A percentile compares a stretch with the other conserved stretches of the same genome.
Evolutionary conservation across 495 filamentous ascomycete species (phyloP).

Genomic region (Penicillium ucsense): DNA sequence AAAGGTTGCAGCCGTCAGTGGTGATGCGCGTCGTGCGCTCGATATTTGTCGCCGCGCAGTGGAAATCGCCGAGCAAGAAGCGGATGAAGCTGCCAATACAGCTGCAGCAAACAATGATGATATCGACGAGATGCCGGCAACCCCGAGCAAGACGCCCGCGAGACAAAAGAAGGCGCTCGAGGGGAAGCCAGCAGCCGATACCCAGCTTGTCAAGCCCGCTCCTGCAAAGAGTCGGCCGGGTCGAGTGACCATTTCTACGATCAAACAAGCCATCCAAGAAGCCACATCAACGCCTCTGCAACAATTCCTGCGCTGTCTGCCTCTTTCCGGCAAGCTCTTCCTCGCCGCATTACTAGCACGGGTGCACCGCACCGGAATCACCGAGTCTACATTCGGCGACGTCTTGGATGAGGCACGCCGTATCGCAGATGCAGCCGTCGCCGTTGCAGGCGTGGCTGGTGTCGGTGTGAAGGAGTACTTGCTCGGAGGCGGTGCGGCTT

Average conservation of each 20-base stretch:
- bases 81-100: slow-evolving; percentile 32
- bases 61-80: slow-evolving; percentile 76
- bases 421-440: slow-evolving; percentile 49
- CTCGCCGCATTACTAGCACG: slow-evolving; percentile 71
- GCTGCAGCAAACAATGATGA: slow-evolving; percentile 16
- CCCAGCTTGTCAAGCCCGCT: slow-evolving; percentile 9
- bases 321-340: slow-evolving; percentile 74
- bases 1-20: slow-evolving; percentile 93
- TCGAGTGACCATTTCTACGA: slow-evolving; percentile 79
- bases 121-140: slow-evolving; percentile 29
- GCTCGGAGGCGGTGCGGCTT: slow-evolving; percentile 29
- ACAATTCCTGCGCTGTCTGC: slow-evolving; percentile 70
- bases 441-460: slow-evolving; percentile 32
- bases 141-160: slow-evolving; percentile 36
- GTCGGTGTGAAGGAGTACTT: slow-evolving; percentile 33
- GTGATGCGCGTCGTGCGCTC: slow-evolving; percentile 83
- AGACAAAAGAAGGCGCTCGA: slow-evolving; percentile 21
- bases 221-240: slow-evolving; percentile 29
- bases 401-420: slow-evolving; percentile 82
- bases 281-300: slow-evolving; percentile 88
- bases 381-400: slow-evolving; percentile 82
- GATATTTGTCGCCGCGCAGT: slow-evolving; percentile 96
- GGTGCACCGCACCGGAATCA: slow-evolving; percentile 71
- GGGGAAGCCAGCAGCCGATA: slow-evolving; percentile 4
- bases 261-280: slow-evolving; percentile 91